Conservation (phyloP, 2,329 filamentous ascomycete species). For the Fusarium sp. region DNA sequence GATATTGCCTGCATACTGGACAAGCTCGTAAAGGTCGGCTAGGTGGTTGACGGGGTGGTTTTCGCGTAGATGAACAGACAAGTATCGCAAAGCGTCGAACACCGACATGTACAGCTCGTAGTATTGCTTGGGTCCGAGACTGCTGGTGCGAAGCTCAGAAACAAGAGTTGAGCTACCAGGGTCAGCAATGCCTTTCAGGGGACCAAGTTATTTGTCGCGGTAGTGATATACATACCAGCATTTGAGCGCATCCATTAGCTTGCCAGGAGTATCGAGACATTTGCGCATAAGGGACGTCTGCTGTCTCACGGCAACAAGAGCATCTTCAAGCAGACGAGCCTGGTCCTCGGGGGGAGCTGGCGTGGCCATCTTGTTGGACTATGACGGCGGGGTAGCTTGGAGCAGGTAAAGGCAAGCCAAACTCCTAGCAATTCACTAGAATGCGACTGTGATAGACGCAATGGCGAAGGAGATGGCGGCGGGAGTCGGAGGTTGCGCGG, state of each 20-base stretch:
- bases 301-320: constrained; percentile 93
- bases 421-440: constrained; percentile 46
- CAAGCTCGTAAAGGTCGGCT: constrained; percentile 96
- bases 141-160: constrained; percentile 97
- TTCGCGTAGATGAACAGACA: constrained; percentile 95
- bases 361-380: constrained; percentile 57
- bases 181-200: constrained; percentile 29
- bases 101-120: constrained; percentile 99
- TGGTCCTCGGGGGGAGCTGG: constrained; percentile 80
- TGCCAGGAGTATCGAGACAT: constrained; percentile 95
- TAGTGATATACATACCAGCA: constrained; percentile 80
- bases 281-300: constrained; percentile 98
- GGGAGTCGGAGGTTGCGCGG: constrained; percentile 24
- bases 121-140: constrained; percentile 98
- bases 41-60: constrained; percentile 98
- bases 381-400: constrained; percentile 51
- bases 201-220: constrained; percentile 5
- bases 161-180: constrained; percentile 87
- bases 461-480: constrained; percentile 32
- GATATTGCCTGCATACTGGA: constrained; percentile 98
- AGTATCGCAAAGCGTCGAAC: constrained; percentile 95
- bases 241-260: constrained; percentile 99
- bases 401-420: constrained; percentile 37
- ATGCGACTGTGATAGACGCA: constrained; percentile 35
- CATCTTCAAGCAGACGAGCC: constrained; percentile 96